These are phyloP conservation scores for Sechiopsis laciniata DNA, from an alignment of 306 rosid genomes.

Conservation along the genomic window DNA sequence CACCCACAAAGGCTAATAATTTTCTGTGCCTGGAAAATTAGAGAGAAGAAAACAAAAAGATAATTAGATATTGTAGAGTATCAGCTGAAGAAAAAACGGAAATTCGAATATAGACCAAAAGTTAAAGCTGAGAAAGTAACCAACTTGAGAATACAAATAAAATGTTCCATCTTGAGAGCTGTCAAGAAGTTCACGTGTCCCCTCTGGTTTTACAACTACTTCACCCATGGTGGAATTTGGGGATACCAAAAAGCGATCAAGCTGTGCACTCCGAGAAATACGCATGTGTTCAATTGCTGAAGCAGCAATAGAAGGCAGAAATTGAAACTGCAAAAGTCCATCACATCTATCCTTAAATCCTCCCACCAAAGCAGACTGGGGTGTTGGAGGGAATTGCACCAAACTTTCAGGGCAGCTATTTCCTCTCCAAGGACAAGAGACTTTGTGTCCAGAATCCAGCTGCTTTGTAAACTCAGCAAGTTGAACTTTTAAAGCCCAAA, in stretches of 20 bases:
- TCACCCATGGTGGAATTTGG: conserved; percentile 55
- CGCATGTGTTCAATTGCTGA: conserved; percentile 79
- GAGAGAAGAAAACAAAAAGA: conserved; percentile 7
- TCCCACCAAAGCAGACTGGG: conserved; percentile 82
- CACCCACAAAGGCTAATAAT: conserved; percentile 97
- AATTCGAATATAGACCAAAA: conserved; percentile 5
- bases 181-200: conserved; percentile 53
- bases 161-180: conserved; percentile 68
- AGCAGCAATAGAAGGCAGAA: conserved; percentile 67
- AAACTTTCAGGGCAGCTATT: conserved; percentile 95
- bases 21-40: conserved; percentile 72
- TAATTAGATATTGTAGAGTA: conserved; percentile 22
- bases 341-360: conserved; percentile 98
- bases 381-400: conserved; percentile 95
- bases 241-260: conserved; percentile 63
- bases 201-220: conserved; percentile 55
- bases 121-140: conserved; percentile 24
- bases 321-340: conserved; percentile 79
- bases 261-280: conserved; percentile 59
- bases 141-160: conserved; percentile 67
- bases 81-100: not conserved
- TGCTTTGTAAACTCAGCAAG: conserved; percentile 74
- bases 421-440: conserved; percentile 86
- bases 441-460: conserved; percentile 80
- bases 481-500: conserved; percentile 53